Evolutionary conservation across 2,329 filamentous ascomycete species (phyloP), one percentile per base, ranked within the genome.

Genomic region (Mariannaea elegans): DNA sequence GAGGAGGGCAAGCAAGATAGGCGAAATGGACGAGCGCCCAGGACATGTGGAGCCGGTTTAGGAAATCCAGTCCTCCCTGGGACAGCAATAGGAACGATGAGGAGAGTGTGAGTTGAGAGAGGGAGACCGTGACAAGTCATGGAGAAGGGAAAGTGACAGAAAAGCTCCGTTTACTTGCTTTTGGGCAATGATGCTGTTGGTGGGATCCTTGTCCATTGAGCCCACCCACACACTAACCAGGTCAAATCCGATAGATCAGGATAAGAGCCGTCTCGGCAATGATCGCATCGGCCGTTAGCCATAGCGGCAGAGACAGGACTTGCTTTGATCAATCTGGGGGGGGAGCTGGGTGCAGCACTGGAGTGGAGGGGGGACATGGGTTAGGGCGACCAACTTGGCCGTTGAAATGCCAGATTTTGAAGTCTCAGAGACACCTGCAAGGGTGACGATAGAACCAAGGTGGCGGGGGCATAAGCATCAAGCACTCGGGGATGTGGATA

Each of bases 341-440:
- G 61, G 46, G 53, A 27, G 16, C 62, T 50, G 64, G 56, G 42
- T 49, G 56, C 61, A 57, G 53, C 50, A 18, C 24, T 24, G 41
- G 48, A 21, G 24, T 21, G 39, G 39, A 19, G 24, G 45, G 51
- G 16, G 24, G 38, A 31, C 29, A 42, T 19, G 54, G 44, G 29
- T 32, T 45, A 44, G 46, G 46, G 31, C 29, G 48, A 49, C 59
- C 63, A 60, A 65, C 57, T 65, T 61, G 64, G 65, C 69, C 67
- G 69, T 71, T 71, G 65, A 67, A 41, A 70, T 71, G 68, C 68
- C 69, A 71, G 67, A 70, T 69, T 68, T 64, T 63, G 16, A 58
- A 69, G 69, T 70, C 67, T 71, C 68, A 71, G 60, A 70, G 50
- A 49, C 51, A 41, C 32, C 60, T 70, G 69, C 69, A 71, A 70